Conservation (phyloP, 2,329 filamentous ascomycete genomes). For the Dendryphion nanum region DNA sequence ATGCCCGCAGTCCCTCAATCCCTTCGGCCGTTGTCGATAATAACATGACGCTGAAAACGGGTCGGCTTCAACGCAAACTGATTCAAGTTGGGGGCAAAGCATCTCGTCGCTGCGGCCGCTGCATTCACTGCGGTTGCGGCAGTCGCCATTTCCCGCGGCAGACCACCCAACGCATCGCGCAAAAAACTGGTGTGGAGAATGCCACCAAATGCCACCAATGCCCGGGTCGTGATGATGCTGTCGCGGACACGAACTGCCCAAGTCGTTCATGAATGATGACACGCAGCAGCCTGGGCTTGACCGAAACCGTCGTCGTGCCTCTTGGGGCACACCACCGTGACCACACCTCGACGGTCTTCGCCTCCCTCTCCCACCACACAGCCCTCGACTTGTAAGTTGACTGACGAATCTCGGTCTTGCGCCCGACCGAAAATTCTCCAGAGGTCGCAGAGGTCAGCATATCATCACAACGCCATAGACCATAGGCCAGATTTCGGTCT, state of each 20-base stretch:
- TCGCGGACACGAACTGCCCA: neutral
- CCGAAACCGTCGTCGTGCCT: too few relatives aligned
- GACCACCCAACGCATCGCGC: neutral
- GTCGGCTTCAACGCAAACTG: neutral
- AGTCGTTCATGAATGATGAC: constrained; percentile 9
- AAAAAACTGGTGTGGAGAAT: neutral
- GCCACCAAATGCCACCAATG: neutral
- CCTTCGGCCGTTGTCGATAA: too few relatives aligned
- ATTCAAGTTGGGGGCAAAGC: neutral
- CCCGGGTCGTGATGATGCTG: neutral
- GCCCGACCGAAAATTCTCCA: too few relatives aligned
- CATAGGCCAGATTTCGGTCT: neutral
- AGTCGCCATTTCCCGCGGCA: too few relatives aligned
- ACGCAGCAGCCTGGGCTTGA: constrained; percentile 10
- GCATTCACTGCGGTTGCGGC: neutral
- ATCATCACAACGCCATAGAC: neutral
- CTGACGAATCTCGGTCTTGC: too few relatives aligned
- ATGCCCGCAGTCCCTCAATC: too few relatives aligned
- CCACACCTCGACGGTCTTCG: too few relatives aligned
- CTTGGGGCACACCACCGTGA: too few relatives aligned
- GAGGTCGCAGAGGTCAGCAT: neutral
- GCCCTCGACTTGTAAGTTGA: too few relatives aligned
- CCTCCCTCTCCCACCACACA: neutral
- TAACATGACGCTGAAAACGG: too few relatives aligned
- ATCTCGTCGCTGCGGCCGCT: neutral